A percentile compares a stretch with the other conserved stretches of the same genome.
phyloP scores from a whole-genome alignment of 2,329 filamentous ascomycete genomes.

The Fusarium neocosmosporiellum region DNA sequence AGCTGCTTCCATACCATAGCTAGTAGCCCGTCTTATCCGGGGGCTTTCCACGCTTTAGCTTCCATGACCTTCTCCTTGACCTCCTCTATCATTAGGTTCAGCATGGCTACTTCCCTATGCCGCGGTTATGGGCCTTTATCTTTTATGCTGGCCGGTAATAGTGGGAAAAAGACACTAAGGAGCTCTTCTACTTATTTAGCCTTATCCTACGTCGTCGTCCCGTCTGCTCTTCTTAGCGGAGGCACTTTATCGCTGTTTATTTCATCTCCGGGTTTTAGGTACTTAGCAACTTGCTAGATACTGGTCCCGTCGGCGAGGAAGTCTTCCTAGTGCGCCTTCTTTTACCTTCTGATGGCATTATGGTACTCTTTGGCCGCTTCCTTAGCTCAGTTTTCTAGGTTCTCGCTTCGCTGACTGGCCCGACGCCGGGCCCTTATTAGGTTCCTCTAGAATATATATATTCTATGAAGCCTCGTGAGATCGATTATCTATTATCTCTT shows the following conservation, averaged over 20 bases:
- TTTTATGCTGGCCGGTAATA: neutral
- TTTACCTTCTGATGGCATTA: neutral
- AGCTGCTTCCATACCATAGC: no score
- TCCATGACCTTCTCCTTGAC: slow-evolving; percentile 24
- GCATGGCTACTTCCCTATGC: slow-evolving; percentile 22
- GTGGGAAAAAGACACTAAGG: slow-evolving; percentile 24
- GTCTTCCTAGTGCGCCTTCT: no score
- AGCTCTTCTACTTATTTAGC: slow-evolving; percentile 2
- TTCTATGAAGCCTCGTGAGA: neutral
- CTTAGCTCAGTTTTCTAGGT: neutral
- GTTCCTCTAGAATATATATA: neutral
- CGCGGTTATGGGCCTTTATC: neutral
- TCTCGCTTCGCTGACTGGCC: neutral
- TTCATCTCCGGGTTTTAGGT: no score
- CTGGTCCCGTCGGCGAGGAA: neutral
- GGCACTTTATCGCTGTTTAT: neutral
- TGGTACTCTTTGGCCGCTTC: neutral
- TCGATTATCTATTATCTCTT: neutral
- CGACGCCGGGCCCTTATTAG: neutral
- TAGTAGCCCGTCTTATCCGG: slow-evolving; percentile 28
- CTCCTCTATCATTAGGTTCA: neutral
- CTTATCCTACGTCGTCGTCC: neutral
- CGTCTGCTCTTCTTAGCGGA: neutral
- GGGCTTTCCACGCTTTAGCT: slow-evolving; percentile 31
- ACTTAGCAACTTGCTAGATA: neutral